Evolutionary conservation across 495 filamentous ascomycete species (phyloP), one percentile per base, ranked within the genome.

Genomic region (Apiosordaria backusii): DNA sequence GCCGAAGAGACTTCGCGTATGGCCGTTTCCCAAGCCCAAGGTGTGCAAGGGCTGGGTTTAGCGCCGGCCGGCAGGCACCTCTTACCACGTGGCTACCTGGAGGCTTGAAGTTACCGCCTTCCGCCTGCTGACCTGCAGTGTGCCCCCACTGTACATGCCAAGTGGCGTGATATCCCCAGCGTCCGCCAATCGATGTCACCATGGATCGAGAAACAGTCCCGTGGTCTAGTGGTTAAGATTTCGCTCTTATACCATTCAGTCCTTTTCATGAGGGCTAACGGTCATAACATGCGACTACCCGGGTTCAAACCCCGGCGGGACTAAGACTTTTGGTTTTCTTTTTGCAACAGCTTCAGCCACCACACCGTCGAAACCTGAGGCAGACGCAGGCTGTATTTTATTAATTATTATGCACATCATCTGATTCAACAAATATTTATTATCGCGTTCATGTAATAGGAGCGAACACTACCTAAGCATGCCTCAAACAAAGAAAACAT

Each of bases 201-300:
- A 55, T 13, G 7, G 6, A 23, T 19, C 9, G n/a, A 4, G 18
- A 23, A 55, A 19, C 15, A 55, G 52, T 55, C 52, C 52, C 52
- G 52, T 55, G 52, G 52, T 55, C 52, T 55, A 55, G 52, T 55
- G 52, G 52, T 55, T 55, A 55, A 19, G 52, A 55, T 55, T 55
- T 55, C 52, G 52, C 52, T 55, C 52, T 55, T 55, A 55, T 55
- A 55, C 10, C 52, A 10, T 55, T 55, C 19, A 21, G 52, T 55
- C n/a, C 9, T 45, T 13, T 13, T 15, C 27, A n/a, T 7, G 7
- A 45, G 9, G 35, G 13, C 35, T 45, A 21, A 55, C n/a, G 52
- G 22, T 55, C n/a, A 55, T 55, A n/a, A 55, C 21, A 55, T 55
- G 52, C 52, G 52, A 18, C 9, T 19, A 23, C 52, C 52, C 52